Evolutionary conservation across 225 moss, liverwort and hornwort species (phyloP).

Genomic region (Physcomitrium patens): DNA sequence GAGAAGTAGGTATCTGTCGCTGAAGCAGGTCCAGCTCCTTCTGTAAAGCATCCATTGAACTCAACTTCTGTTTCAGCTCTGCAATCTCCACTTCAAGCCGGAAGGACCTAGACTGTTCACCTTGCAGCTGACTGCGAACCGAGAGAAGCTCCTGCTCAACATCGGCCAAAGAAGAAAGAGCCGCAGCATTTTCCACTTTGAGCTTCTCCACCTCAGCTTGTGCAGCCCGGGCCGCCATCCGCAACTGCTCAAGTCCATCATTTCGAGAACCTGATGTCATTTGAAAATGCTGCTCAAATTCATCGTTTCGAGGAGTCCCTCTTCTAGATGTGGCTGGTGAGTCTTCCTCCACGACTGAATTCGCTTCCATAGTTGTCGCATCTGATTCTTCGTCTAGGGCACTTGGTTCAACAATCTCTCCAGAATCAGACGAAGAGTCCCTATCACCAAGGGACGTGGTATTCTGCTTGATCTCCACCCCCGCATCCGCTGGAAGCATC

Average conservation of each 20-base stretch:
- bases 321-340: constrained; percentile 42
- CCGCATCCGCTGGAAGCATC: constrained; percentile 50
- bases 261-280: no score
- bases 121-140: constrained; percentile 84
- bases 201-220: constrained; percentile 69
- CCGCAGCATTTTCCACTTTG: constrained; percentile 76
- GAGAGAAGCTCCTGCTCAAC: constrained; percentile 84
- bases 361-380: neutral
- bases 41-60: constrained; percentile 66
- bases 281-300: neutral
- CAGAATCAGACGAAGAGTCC: constrained; percentile 31
- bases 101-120: constrained; percentile 88
- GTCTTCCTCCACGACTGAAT: constrained; percentile 44
- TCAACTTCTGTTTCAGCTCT: constrained; percentile 81
- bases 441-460: constrained; percentile 16
- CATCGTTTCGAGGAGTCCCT: constrained; percentile 38
- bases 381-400: constrained; percentile 39
- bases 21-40: constrained; percentile 75
- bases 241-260: constrained; percentile 34
- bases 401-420: constrained; percentile 42
- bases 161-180: constrained; percentile 70
- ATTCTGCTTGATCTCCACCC: constrained; percentile 24
- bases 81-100: constrained; percentile 93
- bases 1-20: constrained; percentile 66
- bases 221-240: constrained; percentile 37